Evolutionary conservation across 2,329 filamentous ascomycete genomes (phyloP), one percentile per base, ranked within the genome.

Genomic region (Calonectria fujianensis): DNA sequence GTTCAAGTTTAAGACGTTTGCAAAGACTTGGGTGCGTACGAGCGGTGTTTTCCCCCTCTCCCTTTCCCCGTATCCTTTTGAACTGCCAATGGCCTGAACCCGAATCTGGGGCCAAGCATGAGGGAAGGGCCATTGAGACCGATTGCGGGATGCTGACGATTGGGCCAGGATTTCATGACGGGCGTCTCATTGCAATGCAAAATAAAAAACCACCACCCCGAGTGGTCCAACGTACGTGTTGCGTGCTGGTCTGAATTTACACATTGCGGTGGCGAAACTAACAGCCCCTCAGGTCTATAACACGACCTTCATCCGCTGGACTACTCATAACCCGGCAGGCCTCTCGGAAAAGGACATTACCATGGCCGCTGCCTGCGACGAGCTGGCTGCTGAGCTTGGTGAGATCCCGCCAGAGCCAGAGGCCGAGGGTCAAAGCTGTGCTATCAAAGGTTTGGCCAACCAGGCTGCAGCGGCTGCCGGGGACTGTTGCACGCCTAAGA

Each of bases 151-250:
- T 64, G 37, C 67, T 74, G 29, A 74, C 68, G 63, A 70, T 29
- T 20, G 65, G 51, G 6, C n/a, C 75, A 94, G 92, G 92, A 93
- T 76, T 95, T 95, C 84, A 95, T 95, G 93, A 93, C 92, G n/a
- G 88, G 89, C 3, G 89, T 95, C 18, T 91, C 93, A 14, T 85
- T 92, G 39, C 90, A 94, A 80, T 94, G 93, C 85, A 93, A 93
- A 81, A 83, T 90, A 48, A 89, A 90, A 80, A 93, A 91, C 79
- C 94, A 95, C 82, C 94, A 95, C 80, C 93, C 94, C 0, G 93
- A 95, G 83, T 95, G 93, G 93, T 93, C 92, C 3, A 95, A 95
- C 81, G 93, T 93, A 84, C 77, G 87, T 82, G 32, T 27, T 35
- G 32, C 32, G 11, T 29, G 18, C 13, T 37, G 14, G 9, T 51